Conservation (phyloP, 441 rosid genomes). For the Hura crepitans region DNA sequence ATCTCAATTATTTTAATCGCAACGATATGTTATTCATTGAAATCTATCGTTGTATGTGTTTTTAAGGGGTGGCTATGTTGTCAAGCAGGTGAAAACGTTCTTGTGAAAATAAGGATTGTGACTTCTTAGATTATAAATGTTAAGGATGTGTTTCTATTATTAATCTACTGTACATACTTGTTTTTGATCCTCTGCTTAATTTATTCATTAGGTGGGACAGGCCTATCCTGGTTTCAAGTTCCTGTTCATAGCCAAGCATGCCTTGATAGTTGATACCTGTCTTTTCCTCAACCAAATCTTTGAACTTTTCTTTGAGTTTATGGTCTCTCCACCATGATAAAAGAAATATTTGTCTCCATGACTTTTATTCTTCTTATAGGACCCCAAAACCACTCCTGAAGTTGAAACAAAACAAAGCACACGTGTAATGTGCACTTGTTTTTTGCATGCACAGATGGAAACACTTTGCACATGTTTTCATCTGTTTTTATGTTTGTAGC, state of each 20-base stretch:
- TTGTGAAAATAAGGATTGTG: not conserved
- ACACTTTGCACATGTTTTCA: slow-evolving; percentile 16
- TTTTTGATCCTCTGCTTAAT: not conserved
- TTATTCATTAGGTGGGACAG: slow-evolving; percentile 13
- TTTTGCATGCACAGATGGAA: slow-evolving; percentile 14
- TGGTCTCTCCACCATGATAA: slow-evolving; percentile 48
- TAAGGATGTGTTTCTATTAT: not conserved
- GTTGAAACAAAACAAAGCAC: slow-evolving; percentile 26
- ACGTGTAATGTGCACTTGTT: slow-evolving; percentile 24
- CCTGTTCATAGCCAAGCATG: slow-evolving; percentile 20
- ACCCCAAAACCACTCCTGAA: slow-evolving; percentile 43
- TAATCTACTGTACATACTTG: not conserved
- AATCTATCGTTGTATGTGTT: slow-evolving; percentile 19
- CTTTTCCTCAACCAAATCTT: slow-evolving; percentile 30
- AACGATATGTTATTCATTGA: slow-evolving; percentile 8
- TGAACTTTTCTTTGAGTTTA: slow-evolving; percentile 27
- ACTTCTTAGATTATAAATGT: slow-evolving; percentile 3
- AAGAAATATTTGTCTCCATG: slow-evolving; percentile 28
- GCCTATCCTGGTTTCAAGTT: slow-evolving; percentile 26
- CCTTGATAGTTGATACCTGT: slow-evolving; percentile 22
- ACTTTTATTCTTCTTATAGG: slow-evolving; percentile 42
- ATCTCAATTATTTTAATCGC: slow-evolving; percentile 7
- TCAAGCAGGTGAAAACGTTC: slow-evolving; percentile 5
- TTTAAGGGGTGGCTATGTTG: not conserved
- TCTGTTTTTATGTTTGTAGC: slow-evolving; percentile 6